These are phyloP conservation scores for Hibiscus syriacus DNA, from an alignment of 345 rosid genomes.

Conservation along the genomic window DNA sequence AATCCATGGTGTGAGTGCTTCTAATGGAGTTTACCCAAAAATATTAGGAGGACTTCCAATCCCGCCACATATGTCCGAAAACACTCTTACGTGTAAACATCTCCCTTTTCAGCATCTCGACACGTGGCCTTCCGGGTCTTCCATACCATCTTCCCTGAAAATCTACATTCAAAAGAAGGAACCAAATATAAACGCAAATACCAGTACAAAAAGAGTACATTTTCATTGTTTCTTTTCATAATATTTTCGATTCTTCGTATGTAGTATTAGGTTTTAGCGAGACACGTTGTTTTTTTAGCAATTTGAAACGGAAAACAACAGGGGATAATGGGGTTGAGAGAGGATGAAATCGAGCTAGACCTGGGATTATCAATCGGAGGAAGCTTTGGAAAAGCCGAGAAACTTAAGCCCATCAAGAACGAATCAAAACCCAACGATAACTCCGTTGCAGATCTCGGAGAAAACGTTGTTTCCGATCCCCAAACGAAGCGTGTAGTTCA, in stretches of 20 bases:
- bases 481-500: conserved; percentile 28
- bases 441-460: too few species aligned
- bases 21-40: too few species aligned
- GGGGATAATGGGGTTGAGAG: conserved; percentile 24
- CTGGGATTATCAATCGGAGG: too few species aligned
- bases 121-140: conserved; percentile 33
- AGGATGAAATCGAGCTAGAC: too few species aligned
- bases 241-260: not conserved
- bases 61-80: conserved; percentile 1
- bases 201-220: not conserved
- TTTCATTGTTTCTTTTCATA: not conserved
- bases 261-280: conserved; percentile 2
- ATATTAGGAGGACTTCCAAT: not conserved
- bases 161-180: not conserved
- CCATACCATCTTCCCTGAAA: not conserved
- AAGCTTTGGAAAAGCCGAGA: too few species aligned
- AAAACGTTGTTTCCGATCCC: conserved; percentile 6
- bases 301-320: too few species aligned
- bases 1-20: too few species aligned
- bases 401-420: too few species aligned
- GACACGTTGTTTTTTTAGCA: not conserved
- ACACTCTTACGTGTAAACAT: conserved; percentile 27
- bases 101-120: conserved; percentile 9
- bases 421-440: too few species aligned
- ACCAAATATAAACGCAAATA: not conserved